phyloP scores from a whole-genome alignment of 768 basidiomycete genomes.

The Boletus eberwhitei region DNA sequence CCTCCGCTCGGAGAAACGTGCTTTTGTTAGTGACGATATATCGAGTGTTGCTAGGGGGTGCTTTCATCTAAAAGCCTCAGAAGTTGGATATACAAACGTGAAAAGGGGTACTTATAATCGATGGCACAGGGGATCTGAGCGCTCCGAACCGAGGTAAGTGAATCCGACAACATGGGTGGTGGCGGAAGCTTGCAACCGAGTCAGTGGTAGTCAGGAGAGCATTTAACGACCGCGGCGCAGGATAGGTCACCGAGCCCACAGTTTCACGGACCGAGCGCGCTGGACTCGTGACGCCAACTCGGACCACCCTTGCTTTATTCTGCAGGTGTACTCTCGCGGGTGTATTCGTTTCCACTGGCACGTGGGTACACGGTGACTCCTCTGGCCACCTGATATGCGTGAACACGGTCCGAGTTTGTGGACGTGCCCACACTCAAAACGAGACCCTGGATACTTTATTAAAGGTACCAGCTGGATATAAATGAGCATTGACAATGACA shows the following conservation, averaged over 20 bases:
- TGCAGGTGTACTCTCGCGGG: background rate
- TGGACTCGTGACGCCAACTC: background rate
- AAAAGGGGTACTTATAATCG: background rate
- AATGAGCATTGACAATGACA: background rate
- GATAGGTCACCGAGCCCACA: background rate
- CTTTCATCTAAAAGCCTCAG: background rate
- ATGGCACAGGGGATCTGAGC: background rate
- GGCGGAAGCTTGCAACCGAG: too few relatives aligned
- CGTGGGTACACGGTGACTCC: background rate
- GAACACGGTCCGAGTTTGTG: background rate
- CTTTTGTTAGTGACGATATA: background rate
- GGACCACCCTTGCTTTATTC: background rate
- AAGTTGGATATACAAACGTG: background rate
- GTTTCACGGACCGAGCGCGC: background rate
- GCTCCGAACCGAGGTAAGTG: background rate
- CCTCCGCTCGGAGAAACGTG: background rate
- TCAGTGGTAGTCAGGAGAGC: background rate
- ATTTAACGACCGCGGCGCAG: background rate
- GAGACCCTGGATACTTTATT: background rate
- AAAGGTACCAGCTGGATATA: background rate
- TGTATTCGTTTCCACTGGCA: background rate
- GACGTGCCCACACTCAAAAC: background rate
- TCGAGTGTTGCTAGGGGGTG: too few relatives aligned
- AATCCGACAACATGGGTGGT: background rate
- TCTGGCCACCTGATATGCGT: background rate